Evolutionary conservation across 192 early-diverging fungal species (phyloP).

Genomic region (Coemansia sp.): DNA sequence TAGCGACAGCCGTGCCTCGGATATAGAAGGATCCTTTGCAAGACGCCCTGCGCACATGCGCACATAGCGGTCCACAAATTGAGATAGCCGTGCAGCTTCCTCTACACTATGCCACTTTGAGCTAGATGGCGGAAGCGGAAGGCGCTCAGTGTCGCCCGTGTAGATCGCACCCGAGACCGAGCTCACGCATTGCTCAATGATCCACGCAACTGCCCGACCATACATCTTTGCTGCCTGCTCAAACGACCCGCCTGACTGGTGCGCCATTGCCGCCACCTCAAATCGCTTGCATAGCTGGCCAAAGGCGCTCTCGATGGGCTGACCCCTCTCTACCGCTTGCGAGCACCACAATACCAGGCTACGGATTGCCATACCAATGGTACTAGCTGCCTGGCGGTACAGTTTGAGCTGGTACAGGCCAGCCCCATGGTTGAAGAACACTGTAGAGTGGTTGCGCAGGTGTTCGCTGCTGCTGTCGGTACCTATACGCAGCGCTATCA

Average conservation of each 20-base stretch:
- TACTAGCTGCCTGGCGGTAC: slow-evolving; percentile 11
- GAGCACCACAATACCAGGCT: slow-evolving; percentile 23
- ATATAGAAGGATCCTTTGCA: slow-evolving; percentile 6
- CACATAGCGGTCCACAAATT: slow-evolving; percentile 36
- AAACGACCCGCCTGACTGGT: slow-evolving; percentile 17
- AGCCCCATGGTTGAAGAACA: slow-evolving; percentile 40
- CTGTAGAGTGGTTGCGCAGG: slow-evolving; percentile 40
- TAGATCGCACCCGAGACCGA: not conserved
- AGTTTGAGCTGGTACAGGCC: slow-evolving; percentile 34
- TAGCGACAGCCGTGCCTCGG: not conserved
- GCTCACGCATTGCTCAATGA: not conserved
- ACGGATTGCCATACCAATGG: slow-evolving; percentile 20
- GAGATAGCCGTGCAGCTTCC: slow-evolving; percentile 3
- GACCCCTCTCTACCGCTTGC: not conserved
- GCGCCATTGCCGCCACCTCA: slow-evolving; percentile 30
- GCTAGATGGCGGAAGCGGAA: slow-evolving; percentile 21
- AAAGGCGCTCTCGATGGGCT: slow-evolving; percentile 2
- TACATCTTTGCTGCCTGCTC: slow-evolving; percentile 4
- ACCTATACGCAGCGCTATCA: slow-evolving; percentile 14
- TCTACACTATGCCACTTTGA: not conserved
- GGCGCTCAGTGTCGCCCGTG: not conserved
- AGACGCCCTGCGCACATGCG: slow-evolving; percentile 37
- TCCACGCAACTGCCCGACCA: slow-evolving; percentile 21
- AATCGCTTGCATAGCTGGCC: slow-evolving; percentile 46
- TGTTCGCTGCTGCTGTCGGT: slow-evolving; percentile 13